Conservation (phyloP, 495 filamentous ascomycete genomes). For the Aspergillus cavernicola region DNA sequence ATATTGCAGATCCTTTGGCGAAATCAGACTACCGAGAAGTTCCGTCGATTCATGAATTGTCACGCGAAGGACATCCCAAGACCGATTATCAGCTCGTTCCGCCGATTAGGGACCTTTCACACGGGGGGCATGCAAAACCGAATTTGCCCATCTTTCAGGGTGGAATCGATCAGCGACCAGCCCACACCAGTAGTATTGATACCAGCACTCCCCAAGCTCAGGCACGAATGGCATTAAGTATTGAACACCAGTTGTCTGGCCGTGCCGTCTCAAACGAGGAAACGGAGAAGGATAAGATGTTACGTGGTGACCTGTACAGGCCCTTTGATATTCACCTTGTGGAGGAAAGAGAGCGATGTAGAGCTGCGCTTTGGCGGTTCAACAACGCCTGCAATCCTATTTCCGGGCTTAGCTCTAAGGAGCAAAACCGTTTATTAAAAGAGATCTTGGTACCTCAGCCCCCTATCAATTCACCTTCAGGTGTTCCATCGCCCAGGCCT, state of each 20-base stretch:
- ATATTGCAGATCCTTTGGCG: conserved; percentile 34
- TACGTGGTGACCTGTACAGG: conserved; percentile 73
- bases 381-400: conserved; percentile 84
- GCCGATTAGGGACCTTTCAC: conserved; percentile 40
- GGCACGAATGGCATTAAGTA: conserved; percentile 44
- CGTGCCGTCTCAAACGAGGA: conserved; percentile 35
- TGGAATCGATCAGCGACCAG: conserved; percentile 35
- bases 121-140: conserved; percentile 33
- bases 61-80: conserved; percentile 39
- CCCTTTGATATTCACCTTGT: conserved; percentile 75
- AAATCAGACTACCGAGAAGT: conserved; percentile 44
- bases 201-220: conserved; percentile 44
- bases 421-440: conserved; percentile 75
- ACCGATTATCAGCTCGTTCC: conserved; percentile 43
- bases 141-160: conserved; percentile 36
- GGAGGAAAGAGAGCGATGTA: conserved; percentile 84
- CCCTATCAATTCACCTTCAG: conserved; percentile 46
- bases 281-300: conserved; percentile 93
- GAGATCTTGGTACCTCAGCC: conserved; percentile 57
- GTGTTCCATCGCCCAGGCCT: conserved; percentile 29
- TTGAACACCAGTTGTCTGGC: conserved; percentile 41
- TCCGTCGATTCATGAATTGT: conserved; percentile 41
- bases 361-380: conserved; percentile 78
- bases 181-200: conserved; percentile 31
- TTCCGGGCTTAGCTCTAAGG: conserved; percentile 68